phyloP scores from a whole-genome alignment of 2,329 filamentous ascomycete species.

The Dothistroma pini region DNA sequence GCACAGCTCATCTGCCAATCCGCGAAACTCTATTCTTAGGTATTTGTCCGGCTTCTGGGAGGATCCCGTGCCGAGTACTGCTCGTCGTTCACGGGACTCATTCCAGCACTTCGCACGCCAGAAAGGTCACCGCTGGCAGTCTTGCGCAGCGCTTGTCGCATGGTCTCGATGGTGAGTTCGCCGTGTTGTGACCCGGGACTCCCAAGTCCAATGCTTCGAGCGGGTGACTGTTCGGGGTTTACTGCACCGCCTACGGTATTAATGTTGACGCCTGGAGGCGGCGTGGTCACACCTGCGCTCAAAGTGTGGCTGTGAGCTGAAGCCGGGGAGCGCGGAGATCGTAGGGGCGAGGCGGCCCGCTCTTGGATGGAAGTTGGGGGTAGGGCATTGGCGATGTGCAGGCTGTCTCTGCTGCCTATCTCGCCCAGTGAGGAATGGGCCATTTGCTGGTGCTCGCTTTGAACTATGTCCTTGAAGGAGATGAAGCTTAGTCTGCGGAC shows the following conservation, averaged over 20 bases:
- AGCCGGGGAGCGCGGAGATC: conserved; percentile 56
- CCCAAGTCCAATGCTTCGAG: conserved; percentile 17
- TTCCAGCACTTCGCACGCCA: conserved; percentile 36
- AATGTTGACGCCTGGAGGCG: conserved; percentile 49
- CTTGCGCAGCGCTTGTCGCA: conserved; percentile 81
- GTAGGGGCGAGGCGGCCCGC: conserved; percentile 74
- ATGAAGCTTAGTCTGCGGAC: conserved; percentile 88
- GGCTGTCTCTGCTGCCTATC: conserved; percentile 63
- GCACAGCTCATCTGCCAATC: not conserved
- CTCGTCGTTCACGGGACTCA: conserved; percentile 29
- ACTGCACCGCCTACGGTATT: conserved; percentile 4
- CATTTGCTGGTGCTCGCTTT: conserved; percentile 62
- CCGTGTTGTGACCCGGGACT: conserved; percentile 44
- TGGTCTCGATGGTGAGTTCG: conserved; percentile 87
- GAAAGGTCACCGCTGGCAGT: conserved; percentile 77
- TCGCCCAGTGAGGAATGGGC: conserved; percentile 37
- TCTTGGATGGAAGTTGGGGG: conserved; percentile 40
- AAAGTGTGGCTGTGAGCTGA: conserved; percentile 21
- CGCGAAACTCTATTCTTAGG: conserved; percentile 8
- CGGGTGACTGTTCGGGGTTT: conserved; percentile 20
- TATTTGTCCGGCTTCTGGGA: conserved; percentile 29
- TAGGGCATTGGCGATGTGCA: conserved; percentile 46
- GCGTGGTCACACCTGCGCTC: conserved; percentile 25
- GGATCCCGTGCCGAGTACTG: conserved; percentile 9
- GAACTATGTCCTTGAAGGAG: conserved; percentile 93